Base-by-base conservation (phyloP, 768 basidiomycete genomes). In the Lactarius tabidus region DNA sequence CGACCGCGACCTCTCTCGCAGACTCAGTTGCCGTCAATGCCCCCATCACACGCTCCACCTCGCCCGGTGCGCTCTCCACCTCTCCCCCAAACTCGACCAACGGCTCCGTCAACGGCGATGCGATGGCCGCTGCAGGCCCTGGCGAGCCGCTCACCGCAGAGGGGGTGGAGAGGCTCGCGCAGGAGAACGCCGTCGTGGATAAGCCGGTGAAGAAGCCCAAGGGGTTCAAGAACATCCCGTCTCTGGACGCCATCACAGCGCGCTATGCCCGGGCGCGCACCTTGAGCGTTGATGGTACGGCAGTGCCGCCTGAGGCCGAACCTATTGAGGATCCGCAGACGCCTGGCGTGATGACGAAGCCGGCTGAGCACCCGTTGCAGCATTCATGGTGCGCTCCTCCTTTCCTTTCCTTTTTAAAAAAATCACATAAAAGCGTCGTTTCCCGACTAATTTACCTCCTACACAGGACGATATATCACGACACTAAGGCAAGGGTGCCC, bases 151-250 rank as follows among this genome's bases (percentile, higher is more conserved):
- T 91, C 64, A 91, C 89, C 2, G 76, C 79, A 4, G 90, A 91
- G 71, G 84, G 80, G 58, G 79, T 91, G 38, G 84, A 87, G 63
- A 81, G 85, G 74, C 81, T 86, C 12, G 82, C 89, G 68, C 78
- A 84, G 68, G 85, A 87, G 74, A 82, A 77, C 18, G 67, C 69
- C 41, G 56, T 53, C 48, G 70, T 71, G 3, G 72, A 76, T 26
- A 63, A 72, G 29, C 73, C 36, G 10, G 36, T 31, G 63, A 69
- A 67, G 66, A 72, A 53, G 45, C 71, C 43, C 70, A 71, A 76
- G n/a, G 91, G 91, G 28, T 93, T 91, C 77, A 93, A 92, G 85
- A 93, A 92, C 72, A 89, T 93, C 52, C 92, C 92, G 17, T 86
- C 84, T 67, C 83, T 94, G 60, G 91, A 93, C 72, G 90, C 89